Conservation (phyloP, 768 basidiomycete species). For the Boletus sensibilis region DNA sequence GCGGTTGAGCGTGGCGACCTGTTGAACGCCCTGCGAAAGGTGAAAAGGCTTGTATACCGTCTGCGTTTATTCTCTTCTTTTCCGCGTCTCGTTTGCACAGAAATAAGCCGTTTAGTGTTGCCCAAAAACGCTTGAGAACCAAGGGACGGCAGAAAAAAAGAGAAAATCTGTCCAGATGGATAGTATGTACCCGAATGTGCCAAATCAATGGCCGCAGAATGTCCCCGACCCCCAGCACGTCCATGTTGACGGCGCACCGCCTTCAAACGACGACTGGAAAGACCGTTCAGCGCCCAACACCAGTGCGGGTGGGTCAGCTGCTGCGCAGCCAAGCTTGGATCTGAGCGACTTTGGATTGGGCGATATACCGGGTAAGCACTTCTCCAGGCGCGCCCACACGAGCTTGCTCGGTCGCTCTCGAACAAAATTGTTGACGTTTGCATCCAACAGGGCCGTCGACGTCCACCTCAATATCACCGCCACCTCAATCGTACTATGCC, state of each 20-base stretch:
- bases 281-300: slow-evolving; percentile 30
- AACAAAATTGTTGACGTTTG: slow-evolving; percentile 11
- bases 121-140: slow-evolving; percentile 44
- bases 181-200: slow-evolving; percentile 47
- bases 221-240: slow-evolving; percentile 34
- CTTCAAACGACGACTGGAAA: slow-evolving; percentile 42
- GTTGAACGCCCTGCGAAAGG: slow-evolving; percentile 38
- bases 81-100: slow-evolving; percentile 40
- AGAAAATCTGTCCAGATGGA: slow-evolving; percentile 41
- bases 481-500: slow-evolving; percentile 42
- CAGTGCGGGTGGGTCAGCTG: slow-evolving; percentile 28
- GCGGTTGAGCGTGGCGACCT: slow-evolving; percentile 36
- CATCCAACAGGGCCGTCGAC: slow-evolving; percentile 37
- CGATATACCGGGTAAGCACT: slow-evolving; percentile 44
- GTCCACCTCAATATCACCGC: slow-evolving; percentile 39
- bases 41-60: slow-evolving; percentile 41
- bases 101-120: slow-evolving; percentile 47
- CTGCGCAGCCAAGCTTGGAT: slow-evolving; percentile 37
- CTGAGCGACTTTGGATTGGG: slow-evolving; percentile 44
- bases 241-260: slow-evolving; percentile 29
- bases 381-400: slow-evolving; percentile 30
- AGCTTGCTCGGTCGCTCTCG: neutral
- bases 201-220: slow-evolving; percentile 42
- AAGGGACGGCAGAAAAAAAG: slow-evolving; percentile 38
- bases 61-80: slow-evolving; percentile 37